Conservation (phyloP, 305 asterid species). For the Andrographis paniculata region DNA sequence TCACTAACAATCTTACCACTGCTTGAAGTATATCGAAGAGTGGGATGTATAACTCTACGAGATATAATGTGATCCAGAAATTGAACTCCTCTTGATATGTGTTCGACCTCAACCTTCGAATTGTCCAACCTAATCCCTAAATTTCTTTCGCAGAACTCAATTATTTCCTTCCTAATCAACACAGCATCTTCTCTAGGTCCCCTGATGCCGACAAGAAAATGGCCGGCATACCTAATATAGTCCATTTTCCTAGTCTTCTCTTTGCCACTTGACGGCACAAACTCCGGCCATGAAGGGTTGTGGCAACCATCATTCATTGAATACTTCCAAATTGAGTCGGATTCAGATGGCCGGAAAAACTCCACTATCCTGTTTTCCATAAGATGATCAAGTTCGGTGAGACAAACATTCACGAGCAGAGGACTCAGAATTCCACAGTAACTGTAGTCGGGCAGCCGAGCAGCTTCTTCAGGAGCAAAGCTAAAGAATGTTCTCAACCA, state of each 20-base stretch:
- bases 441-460: constrained; percentile 67
- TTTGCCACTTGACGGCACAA: constrained; percentile 86
- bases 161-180: constrained; percentile 55
- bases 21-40: constrained; percentile 78
- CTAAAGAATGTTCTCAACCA: constrained; percentile 78
- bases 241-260: constrained; percentile 86
- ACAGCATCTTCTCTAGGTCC: constrained; percentile 90
- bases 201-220: constrained; percentile 81
- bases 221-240: constrained; percentile 69
- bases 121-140: constrained; percentile 65
- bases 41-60: constrained; percentile 81
- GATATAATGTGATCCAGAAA: constrained; percentile 82
- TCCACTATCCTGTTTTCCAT: constrained; percentile 62
- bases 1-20: constrained; percentile 76
- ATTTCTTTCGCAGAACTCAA: constrained; percentile 50
- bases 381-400: constrained; percentile 59
- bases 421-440: constrained; percentile 88
- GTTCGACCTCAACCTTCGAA: constrained; percentile 75
- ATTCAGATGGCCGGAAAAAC: constrained; percentile 60
- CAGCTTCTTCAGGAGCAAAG: constrained; percentile 92
- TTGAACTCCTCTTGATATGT: constrained; percentile 70
- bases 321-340: constrained; percentile 81
- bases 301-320: constrained; percentile 82
- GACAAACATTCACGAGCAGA: constrained; percentile 57
- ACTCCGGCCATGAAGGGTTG: constrained; percentile 98